Percentiles rank a stretch among this genome's conserved stretches.
Evolutionary conservation across 1,284 basidiomycete species (phyloP).

Genomic region (Neolentinus lepideus): DNA sequence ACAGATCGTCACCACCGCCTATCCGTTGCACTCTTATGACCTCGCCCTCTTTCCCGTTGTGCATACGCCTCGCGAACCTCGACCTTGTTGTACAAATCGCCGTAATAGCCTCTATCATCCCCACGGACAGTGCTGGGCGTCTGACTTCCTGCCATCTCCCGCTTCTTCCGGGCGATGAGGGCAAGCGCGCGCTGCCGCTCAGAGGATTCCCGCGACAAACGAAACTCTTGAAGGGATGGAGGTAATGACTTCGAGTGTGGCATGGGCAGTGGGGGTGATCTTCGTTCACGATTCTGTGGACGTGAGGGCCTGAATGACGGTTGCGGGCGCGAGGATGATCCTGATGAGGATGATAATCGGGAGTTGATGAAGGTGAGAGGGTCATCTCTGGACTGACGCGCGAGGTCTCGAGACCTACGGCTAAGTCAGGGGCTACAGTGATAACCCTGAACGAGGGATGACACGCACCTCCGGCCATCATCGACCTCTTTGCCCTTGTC

Average conservation of each 20-base stretch:
- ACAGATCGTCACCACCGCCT: not conserved
- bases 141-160: constrained; percentile 52
- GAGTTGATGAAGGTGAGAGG: constrained; percentile 70
- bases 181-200: constrained; percentile 67
- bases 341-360: constrained; percentile 40
- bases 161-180: constrained; percentile 55
- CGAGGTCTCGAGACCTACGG: constrained; percentile 53
- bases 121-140: constrained; percentile 66
- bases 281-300: constrained; percentile 3
- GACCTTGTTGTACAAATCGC: constrained; percentile 61
- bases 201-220: constrained; percentile 60
- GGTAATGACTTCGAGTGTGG: constrained; percentile 15
- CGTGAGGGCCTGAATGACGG: constrained; percentile 6
- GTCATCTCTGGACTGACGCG: constrained; percentile 56
- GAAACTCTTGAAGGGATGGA: constrained; percentile 19
- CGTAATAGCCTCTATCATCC: constrained; percentile 37
- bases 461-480: constrained; percentile 23
- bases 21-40: not conserved
- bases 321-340: constrained; percentile 6
- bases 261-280: constrained; percentile 9
- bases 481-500: constrained; percentile 18
- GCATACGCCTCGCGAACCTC: constrained; percentile 59
- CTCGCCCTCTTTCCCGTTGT: constrained; percentile 29
- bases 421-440: not conserved
- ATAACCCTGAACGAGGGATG: not conserved